Conservation (phyloP, 2,329 filamentous ascomycete genomes). For the Phymatotrichopsis omnivora region DNA sequence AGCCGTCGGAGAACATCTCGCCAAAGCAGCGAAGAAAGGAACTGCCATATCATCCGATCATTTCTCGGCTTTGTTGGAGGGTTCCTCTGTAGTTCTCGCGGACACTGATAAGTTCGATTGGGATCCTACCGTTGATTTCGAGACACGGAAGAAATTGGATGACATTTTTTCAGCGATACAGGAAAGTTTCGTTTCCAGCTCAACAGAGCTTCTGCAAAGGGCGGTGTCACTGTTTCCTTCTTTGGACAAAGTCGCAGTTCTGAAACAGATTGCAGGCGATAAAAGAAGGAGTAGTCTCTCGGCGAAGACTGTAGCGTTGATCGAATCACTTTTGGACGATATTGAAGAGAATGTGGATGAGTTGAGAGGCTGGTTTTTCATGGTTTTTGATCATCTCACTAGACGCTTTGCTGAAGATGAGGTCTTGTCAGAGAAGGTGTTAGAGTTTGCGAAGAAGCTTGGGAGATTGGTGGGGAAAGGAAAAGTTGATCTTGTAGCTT, state of each 20-base stretch:
- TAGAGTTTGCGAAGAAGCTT: conserved; percentile 20
- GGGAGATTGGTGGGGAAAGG: conserved; percentile 15
- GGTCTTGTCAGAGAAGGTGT: conserved; percentile 12
- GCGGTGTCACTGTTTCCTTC: conserved; percentile 19
- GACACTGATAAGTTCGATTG: conserved; percentile 12
- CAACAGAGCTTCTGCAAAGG: conserved; percentile 15
- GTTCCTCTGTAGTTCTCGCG: conserved; percentile 12
- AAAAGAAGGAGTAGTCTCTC: conserved; percentile 19
- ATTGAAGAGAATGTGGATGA: conserved; percentile 6
- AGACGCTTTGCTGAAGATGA: conserved; percentile 27
- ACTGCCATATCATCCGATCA: neutral
- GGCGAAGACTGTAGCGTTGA: conserved; percentile 15
- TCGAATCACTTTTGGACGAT: conserved; percentile 13
- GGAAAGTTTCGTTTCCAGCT: conserved; percentile 5
- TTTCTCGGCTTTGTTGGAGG: conserved; percentile 19
- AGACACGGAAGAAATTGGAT: conserved; percentile 8
- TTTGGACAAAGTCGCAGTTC: conserved; percentile 12
- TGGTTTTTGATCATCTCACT: conserved; percentile 25
- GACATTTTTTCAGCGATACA: conserved; percentile 13
- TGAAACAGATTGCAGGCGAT: conserved; percentile 19
- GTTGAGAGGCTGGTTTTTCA: conserved; percentile 23
- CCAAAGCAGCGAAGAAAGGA: too few relatives aligned
- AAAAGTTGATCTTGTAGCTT: conserved; percentile 15
- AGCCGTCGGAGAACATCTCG: conserved; percentile 9
- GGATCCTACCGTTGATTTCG: conserved; percentile 4